These are phyloP conservation scores for Colletotrichum aenigma DNA, from an alignment of 2,329 filamentous ascomycete genomes.

Conservation along the genomic window DNA sequence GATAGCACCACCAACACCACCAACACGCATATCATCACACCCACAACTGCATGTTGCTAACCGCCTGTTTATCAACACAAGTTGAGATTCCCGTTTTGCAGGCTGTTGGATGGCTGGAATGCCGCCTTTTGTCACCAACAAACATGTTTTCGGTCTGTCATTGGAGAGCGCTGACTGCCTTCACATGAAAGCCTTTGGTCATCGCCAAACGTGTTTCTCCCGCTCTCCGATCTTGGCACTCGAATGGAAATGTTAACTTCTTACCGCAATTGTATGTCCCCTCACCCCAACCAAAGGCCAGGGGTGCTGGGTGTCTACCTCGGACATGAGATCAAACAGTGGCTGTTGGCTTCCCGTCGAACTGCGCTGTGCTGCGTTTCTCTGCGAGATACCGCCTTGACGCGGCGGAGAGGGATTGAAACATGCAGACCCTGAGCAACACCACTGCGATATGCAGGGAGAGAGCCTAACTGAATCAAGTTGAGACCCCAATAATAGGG, in stretches of 20 bases:
- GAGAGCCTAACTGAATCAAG: neutral
- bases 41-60: neutral
- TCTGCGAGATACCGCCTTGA: neutral
- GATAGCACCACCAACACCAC: neutral
- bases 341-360: neutral
- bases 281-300: neutral
- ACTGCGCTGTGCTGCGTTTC: neutral
- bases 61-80: neutral
- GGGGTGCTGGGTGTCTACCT: neutral
- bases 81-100: neutral
- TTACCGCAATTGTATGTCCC: neutral
- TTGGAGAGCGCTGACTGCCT: neutral
- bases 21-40: neutral
- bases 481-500: neutral
- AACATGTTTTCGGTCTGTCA: neutral
- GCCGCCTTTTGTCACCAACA: neutral
- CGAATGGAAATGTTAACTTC: neutral
- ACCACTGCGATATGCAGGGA: neutral
- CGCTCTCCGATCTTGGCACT: neutral
- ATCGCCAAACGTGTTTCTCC: neutral
- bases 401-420: neutral
- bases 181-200: neutral
- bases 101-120: neutral
- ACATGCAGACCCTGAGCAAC: conserved; percentile 3
- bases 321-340: conserved; percentile 1